Evolutionary conservation across 805 yeast genomes (phyloP).

Genomic region (Myxozyma udenii): DNA sequence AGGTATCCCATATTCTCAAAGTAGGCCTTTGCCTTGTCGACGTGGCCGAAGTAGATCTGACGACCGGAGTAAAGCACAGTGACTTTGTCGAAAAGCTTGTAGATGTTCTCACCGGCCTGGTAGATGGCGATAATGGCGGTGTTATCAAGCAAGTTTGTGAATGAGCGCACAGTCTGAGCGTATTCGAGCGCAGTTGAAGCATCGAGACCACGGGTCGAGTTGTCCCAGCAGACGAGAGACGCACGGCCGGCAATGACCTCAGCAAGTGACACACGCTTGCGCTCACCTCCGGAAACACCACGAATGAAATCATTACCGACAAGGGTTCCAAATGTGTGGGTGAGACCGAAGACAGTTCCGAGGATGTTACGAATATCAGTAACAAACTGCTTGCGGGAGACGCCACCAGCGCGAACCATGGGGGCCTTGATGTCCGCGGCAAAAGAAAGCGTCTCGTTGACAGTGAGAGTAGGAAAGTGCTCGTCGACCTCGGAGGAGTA

Average conservation of each 20-base stretch:
- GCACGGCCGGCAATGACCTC: constrained; percentile 50
- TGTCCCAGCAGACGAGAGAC: constrained; percentile 57
- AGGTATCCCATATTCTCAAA: constrained; percentile 54
- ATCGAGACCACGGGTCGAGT: constrained; percentile 68
- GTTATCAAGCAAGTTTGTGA: constrained; percentile 48
- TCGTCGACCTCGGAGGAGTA: constrained; percentile 46
- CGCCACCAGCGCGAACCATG: constrained; percentile 47
- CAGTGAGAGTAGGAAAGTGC: constrained; percentile 75
- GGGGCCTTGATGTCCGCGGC: constrained; percentile 73
- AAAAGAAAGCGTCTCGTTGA: constrained; percentile 66
- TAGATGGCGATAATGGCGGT: constrained; percentile 61
- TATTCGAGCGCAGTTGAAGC: constrained; percentile 68
- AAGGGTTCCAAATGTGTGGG: constrained; percentile 45
- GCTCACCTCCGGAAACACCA: constrained; percentile 61
- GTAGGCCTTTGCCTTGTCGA: constrained; percentile 47
- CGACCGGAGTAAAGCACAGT: constrained; percentile 53
- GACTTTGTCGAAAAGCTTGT: constrained; percentile 54
- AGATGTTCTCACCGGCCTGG: constrained; percentile 55
- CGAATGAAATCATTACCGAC: constrained; percentile 54
- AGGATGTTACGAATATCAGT: constrained; percentile 78
- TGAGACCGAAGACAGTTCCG: constrained; percentile 46
- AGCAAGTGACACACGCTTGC: constrained; percentile 55
- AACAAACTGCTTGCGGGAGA: constrained; percentile 50
- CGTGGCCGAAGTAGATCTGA: constrained; percentile 53
- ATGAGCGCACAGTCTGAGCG: constrained; percentile 53